phyloP scores from a whole-genome alignment of 1,139 yeast species.

The Hyphopichia burtonii region DNA sequence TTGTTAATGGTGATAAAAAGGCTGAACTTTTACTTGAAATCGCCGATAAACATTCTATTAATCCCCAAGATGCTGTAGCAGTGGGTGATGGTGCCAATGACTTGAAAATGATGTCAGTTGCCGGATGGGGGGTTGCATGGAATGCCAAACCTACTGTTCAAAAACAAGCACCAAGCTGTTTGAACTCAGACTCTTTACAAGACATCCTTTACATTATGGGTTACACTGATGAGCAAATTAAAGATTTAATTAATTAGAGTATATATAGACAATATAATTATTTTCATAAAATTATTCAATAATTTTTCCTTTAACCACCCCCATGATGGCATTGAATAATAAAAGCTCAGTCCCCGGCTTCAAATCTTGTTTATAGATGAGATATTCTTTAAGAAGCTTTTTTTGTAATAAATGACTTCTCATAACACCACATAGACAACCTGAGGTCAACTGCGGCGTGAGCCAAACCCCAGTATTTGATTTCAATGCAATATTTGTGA shows the following conservation, averaged over 20 bases:
- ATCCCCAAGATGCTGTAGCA: constrained; percentile 64
- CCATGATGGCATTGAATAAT: constrained; percentile 80
- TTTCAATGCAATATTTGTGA: constrained; percentile 74
- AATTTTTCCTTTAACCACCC: constrained; percentile 68
- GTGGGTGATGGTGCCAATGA: constrained; percentile 99
- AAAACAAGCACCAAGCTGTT: constrained; percentile 71
- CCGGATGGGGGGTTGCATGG: constrained; percentile 97
- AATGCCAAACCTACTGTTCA: constrained; percentile 95
- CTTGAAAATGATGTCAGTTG: constrained; percentile 84
- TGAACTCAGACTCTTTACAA: constrained; percentile 67
- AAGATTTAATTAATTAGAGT: constrained; percentile 3
- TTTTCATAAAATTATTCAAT: constrained; percentile 9
- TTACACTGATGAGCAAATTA: constrained; percentile 58
- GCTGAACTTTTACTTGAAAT: constrained; percentile 70
- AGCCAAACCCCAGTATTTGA: constrained; percentile 58
- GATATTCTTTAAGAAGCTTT: constrained; percentile 55
- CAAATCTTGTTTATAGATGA: constrained; percentile 45
- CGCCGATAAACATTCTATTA: constrained; percentile 61
- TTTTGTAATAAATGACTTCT: constrained; percentile 63
- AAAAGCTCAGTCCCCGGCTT: constrained; percentile 64
- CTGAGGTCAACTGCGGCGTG: constrained; percentile 74
- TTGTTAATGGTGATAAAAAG: constrained; percentile 85
- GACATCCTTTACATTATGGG: constrained; percentile 85
- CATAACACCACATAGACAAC: constrained; percentile 85
- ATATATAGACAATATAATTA: constrained; percentile 1